Evolutionary conservation across 2,329 filamentous ascomycete species (phyloP).

Genomic region (Zymoseptoria tritici): DNA sequence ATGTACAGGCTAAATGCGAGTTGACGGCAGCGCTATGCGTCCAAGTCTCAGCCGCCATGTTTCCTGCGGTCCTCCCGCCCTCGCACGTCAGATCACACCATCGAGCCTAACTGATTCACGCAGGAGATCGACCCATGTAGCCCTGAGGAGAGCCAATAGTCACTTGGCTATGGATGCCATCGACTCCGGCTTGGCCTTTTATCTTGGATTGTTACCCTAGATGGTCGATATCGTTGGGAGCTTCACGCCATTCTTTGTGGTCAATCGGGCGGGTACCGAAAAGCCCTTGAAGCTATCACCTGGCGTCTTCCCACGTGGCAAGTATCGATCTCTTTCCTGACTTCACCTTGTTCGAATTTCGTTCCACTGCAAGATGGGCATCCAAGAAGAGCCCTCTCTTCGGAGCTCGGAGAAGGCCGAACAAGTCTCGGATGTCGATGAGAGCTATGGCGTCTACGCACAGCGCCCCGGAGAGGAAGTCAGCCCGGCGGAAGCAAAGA

Average conservation of each 20-base stretch:
- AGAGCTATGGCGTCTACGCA: constrained; percentile 24
- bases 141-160: constrained; percentile 2
- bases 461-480: constrained; percentile 18
- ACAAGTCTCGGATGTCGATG: constrained; percentile 21
- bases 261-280: background rate
- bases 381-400: background rate
- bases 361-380: background rate
- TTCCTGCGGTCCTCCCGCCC: background rate
- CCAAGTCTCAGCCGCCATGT: background rate
- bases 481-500: constrained; percentile 21
- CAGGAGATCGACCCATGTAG: background rate
- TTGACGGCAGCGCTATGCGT: background rate
- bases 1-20: background rate
- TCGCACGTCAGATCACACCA: constrained; percentile 5
- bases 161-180: background rate
- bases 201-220: background rate
- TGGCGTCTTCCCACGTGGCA: background rate
- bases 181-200: background rate
- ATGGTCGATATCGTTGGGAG: background rate
- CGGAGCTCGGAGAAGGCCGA: background rate
- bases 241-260: background rate
- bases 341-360: background rate
- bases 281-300: background rate
- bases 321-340: background rate
- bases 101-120: background rate